Conservation (phyloP, 2,329 filamentous ascomycete species). For the Talaromyces sp. region DNA sequence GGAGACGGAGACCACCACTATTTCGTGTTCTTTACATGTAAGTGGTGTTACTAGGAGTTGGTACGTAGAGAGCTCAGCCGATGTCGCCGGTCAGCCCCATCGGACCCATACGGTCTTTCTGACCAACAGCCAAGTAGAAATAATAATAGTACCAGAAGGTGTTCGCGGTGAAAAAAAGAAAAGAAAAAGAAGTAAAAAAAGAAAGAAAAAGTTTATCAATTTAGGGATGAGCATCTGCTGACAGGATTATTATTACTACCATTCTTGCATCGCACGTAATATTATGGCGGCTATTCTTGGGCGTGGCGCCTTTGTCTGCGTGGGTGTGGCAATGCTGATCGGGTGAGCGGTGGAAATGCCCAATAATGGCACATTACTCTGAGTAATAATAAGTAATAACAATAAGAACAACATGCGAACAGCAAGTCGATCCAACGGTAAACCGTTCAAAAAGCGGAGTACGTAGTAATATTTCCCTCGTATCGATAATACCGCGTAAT, state of each 20-base stretch:
- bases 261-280: not conserved
- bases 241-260: not conserved
- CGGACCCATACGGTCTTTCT: not conserved
- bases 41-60: not conserved
- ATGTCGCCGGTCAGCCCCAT: not conserved
- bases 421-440: not conserved
- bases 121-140: not conserved
- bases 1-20: not conserved
- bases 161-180: not conserved
- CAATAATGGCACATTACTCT: not conserved
- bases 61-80: not conserved
- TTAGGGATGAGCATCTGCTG: not conserved
- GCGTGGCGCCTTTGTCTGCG: not conserved
- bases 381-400: not conserved
- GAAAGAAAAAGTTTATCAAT: not conserved
- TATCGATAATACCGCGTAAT: not conserved
- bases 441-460: not conserved
- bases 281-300: not conserved
- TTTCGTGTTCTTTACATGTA: not conserved
- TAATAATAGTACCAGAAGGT: not conserved
- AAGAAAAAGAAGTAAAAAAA: constrained; percentile 3
- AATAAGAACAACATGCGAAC: not conserved
- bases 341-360: not conserved
- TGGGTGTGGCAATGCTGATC: not conserved
- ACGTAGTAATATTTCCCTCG: not conserved